phyloP scores from a whole-genome alignment of 768 basidiomycete genomes.

The Hygrophorus russula region DNA sequence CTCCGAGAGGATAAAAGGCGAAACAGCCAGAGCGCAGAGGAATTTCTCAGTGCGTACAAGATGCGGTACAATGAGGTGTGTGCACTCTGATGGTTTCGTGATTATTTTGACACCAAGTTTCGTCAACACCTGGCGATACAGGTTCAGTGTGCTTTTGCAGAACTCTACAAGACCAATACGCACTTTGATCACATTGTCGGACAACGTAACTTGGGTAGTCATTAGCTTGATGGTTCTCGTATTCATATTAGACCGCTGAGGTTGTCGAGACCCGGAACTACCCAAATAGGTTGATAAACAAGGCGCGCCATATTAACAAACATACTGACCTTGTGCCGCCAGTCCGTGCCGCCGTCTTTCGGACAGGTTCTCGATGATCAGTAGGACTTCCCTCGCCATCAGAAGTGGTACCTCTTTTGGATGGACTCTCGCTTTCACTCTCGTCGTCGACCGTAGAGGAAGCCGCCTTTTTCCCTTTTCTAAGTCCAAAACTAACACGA shows the following conservation, averaged over 20 bases:
- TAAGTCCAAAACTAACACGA: constrained; percentile 8
- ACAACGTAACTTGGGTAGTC: constrained; percentile 55
- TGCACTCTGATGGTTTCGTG: constrained; percentile 54
- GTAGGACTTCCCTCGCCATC: background rate
- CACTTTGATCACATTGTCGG: constrained; percentile 51
- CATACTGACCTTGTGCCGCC: background rate
- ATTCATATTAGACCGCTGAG: background rate
- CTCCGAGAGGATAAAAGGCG: constrained; percentile 50
- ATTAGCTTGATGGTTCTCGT: constrained; percentile 33
- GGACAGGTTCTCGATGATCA: background rate
- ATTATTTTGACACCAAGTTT: constrained; percentile 61
- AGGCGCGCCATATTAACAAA: background rate
- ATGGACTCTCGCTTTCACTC: constrained; percentile 14
- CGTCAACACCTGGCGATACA: constrained; percentile 34
- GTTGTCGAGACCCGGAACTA: background rate
- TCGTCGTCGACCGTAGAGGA: constrained; percentile 5
- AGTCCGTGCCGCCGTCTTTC: background rate
- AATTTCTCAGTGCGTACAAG: constrained; percentile 85
- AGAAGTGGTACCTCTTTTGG: background rate
- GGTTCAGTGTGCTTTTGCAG: background rate
- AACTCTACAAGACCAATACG: constrained; percentile 11
- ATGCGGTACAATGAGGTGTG: constrained; percentile 61
- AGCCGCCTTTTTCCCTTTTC: constrained; percentile 6
- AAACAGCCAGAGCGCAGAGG: constrained; percentile 58
- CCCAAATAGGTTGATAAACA: background rate